Conservation (phyloP, 2,329 filamentous ascomycete genomes). For the Neofusicoccum kwambonambiense region DNA sequence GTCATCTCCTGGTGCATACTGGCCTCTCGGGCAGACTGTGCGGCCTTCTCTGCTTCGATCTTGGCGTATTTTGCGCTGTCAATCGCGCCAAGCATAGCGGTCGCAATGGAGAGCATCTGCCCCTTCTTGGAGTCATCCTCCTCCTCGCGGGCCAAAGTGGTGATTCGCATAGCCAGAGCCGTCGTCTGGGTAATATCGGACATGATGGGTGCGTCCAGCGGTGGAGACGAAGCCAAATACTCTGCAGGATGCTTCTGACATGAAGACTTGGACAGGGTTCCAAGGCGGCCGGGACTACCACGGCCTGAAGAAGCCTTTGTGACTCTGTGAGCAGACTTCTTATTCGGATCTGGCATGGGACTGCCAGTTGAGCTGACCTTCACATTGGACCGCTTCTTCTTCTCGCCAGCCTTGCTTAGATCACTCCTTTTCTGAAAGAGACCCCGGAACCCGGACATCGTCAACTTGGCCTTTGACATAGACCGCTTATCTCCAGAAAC, state of each 20-base stretch:
- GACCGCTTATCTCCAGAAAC: not conserved
- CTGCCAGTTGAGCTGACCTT: not conserved
- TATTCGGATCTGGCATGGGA: not conserved
- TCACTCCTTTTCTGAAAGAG: slow-evolving; percentile 12
- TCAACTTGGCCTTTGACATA: slow-evolving; percentile 2
- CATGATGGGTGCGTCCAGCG: not conserved
- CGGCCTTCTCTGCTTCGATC: slow-evolving; percentile 23
- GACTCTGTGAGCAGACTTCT: not conserved
- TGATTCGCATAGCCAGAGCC: not conserved
- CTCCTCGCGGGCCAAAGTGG: not conserved
- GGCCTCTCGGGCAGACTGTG: slow-evolving; percentile 26
- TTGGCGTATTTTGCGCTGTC: slow-evolving; percentile 25
- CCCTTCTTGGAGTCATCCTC: not conserved
- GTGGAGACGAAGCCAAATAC: not conserved
- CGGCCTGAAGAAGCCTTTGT: not conserved
- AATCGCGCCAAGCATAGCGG: slow-evolving; percentile 21
- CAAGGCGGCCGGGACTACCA: not conserved
- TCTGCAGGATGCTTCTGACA: slow-evolving; percentile 15
- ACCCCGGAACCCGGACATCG: slow-evolving; percentile 15
- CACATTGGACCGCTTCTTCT: not conserved
- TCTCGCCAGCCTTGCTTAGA: not conserved
- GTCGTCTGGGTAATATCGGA: not conserved
- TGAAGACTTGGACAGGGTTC: slow-evolving; percentile 22
- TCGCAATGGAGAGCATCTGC: slow-evolving; percentile 2
- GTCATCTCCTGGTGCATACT: slow-evolving; percentile 22